Percentiles rank a stretch among this genome's conserved stretches.
Conservation (phyloP, 257 asterid genomes). For the Gardenia jasminoides region DNA sequence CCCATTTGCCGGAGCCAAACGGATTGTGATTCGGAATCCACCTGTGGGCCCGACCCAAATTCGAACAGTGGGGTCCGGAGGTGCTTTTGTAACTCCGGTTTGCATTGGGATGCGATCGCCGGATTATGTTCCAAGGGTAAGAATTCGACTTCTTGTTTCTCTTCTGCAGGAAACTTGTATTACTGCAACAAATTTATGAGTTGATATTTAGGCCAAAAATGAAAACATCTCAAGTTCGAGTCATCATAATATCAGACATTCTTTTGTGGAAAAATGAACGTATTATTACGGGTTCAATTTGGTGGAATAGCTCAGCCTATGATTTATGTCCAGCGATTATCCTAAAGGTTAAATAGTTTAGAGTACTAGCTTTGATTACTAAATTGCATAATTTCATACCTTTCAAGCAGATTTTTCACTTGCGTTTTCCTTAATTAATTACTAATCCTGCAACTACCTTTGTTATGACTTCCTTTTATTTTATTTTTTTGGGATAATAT, state of each 20-base stretch:
- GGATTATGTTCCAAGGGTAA: constrained; percentile 61
- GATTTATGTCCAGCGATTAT: no score
- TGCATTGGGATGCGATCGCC: constrained; percentile 61
- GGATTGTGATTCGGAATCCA: constrained; percentile 69
- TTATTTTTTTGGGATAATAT: background rate
- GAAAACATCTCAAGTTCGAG: no score
- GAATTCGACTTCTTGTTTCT: background rate
- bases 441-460: background rate
- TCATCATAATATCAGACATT: no score
- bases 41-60: constrained; percentile 53
- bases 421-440: background rate
- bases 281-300: no score
- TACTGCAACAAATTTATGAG: no score
- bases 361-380: no score
- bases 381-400: background rate
- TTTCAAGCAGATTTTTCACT: background rate
- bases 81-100: constrained; percentile 68
- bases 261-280: no score
- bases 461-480: background rate
- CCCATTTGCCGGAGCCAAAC: constrained; percentile 47
- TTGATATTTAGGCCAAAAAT: background rate
- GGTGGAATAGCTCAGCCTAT: no score
- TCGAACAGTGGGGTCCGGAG: constrained; percentile 35
- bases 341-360: no score
- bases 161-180: no score